These are phyloP conservation scores for Mallotus japonicus DNA, from an alignment of 441 rosid genomes.

Conservation along the genomic window DNA sequence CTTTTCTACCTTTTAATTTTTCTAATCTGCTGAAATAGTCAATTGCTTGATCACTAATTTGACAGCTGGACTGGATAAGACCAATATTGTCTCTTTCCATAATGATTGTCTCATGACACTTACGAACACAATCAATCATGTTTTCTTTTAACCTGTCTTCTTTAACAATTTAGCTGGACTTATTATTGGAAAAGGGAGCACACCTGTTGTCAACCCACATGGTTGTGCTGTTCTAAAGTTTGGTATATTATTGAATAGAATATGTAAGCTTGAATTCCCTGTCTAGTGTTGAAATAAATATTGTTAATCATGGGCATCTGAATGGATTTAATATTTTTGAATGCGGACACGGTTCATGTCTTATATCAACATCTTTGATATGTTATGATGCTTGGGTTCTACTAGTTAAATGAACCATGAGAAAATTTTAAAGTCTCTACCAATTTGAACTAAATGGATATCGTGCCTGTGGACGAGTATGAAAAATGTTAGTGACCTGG, in stretches of 20 bases:
- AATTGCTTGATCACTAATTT: constrained; percentile 10
- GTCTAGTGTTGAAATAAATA: not conserved
- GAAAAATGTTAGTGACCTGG: no score
- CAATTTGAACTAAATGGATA: not conserved
- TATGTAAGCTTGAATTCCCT: not conserved
- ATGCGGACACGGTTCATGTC: not conserved
- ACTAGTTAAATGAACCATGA: not conserved
- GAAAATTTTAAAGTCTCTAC: not conserved
- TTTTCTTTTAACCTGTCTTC: not conserved
- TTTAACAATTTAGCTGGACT: constrained; percentile 10
- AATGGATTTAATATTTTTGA: not conserved
- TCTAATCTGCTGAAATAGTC: not conserved
- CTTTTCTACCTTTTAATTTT: not conserved
- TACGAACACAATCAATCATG: not conserved
- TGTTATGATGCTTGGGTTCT: not conserved
- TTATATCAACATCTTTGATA: not conserved
- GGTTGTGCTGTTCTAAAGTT: not conserved
- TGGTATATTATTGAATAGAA: not conserved
- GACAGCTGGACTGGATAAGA: constrained; percentile 15
- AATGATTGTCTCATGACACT: constrained; percentile 17
- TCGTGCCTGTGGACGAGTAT: not conserved
- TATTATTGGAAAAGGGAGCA: not conserved
- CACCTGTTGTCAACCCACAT: constrained; percentile 9
- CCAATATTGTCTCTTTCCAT: not conserved
- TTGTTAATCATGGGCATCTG: not conserved